phyloP scores from a whole-genome alignment of 75 land plant genomes.

The Cupressus sempervirens region DNA sequence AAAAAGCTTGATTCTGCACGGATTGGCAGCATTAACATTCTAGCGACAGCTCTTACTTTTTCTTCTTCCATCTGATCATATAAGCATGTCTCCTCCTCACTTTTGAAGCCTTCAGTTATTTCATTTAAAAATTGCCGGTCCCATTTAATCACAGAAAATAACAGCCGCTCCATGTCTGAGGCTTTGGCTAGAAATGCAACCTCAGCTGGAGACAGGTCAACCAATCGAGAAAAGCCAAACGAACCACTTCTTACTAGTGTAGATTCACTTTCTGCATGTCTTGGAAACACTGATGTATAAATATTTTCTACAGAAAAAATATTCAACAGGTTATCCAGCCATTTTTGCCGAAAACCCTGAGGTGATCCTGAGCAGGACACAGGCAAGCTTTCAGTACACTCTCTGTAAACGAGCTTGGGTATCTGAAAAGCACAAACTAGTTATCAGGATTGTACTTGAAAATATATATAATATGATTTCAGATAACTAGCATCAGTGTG shows the following conservation, averaged over 20 bases:
- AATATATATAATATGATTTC: not conserved
- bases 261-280: constrained; percentile 12
- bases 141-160: constrained; percentile 55
- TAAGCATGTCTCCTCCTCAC: constrained; percentile 19
- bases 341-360: constrained; percentile 44
- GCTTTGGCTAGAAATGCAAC: constrained; percentile 62
- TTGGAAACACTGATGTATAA: constrained; percentile 37
- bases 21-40: constrained; percentile 69
- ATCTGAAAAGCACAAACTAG: constrained; percentile 38
- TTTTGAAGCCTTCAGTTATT: constrained; percentile 39
- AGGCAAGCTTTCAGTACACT: constrained; percentile 40
- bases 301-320: constrained; percentile 68
- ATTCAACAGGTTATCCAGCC: constrained; percentile 48
- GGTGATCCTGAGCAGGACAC: constrained; percentile 32
- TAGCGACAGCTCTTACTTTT: constrained; percentile 63
- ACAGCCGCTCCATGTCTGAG: constrained; percentile 55
- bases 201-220: constrained; percentile 73
- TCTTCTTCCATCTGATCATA: constrained; percentile 29
- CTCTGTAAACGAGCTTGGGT: constrained; percentile 79
- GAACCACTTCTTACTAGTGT: constrained; percentile 34
- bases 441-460: constrained; percentile 5
- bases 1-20: constrained; percentile 41
- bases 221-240: constrained; percentile 83
- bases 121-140: constrained; percentile 43
- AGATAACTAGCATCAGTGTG: not conserved